Percentiles rank a stretch among this genome's conserved stretches.
Conservation (phyloP, 176 grass and related monocot genomes). For the Oryza rufipogon region DNA sequence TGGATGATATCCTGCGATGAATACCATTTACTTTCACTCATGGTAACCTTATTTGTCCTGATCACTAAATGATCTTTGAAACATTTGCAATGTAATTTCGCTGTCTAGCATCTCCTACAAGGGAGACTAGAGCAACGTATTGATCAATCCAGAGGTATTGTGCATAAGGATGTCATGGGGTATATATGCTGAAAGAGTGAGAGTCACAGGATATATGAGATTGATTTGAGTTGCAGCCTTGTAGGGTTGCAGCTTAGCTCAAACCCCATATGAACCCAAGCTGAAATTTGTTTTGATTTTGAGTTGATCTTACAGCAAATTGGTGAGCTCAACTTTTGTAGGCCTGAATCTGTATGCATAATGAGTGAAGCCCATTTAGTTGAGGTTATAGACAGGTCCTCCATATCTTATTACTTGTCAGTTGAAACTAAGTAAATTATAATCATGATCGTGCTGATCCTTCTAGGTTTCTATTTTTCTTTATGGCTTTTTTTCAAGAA, state of each 20-base stretch:
- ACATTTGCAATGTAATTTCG: not conserved
- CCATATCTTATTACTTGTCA: not conserved
- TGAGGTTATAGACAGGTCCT: not conserved
- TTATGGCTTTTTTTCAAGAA: not conserved
- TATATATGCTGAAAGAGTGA: not conserved
- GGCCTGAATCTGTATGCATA: not conserved
- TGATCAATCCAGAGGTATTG: not conserved
- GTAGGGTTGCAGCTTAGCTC: not conserved
- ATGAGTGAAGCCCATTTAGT: not conserved
- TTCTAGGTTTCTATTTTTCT: not conserved
- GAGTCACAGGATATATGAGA: not conserved
- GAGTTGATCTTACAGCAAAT: not conserved
- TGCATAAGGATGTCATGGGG: not conserved
- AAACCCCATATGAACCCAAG: not conserved
- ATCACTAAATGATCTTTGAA: no score
- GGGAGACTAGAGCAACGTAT: not conserved
- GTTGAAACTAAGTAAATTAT: not conserved
- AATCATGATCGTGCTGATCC: not conserved
- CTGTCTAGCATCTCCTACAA: not conserved
- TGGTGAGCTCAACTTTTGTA: not conserved
- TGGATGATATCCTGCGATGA: not conserved
- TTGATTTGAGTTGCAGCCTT: not conserved
- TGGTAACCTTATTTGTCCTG: not conserved
- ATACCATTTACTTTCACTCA: not conserved
- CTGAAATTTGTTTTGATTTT: conserved; percentile 10